Percentiles rank a stretch among this genome's conserved stretches.
These are phyloP conservation scores for Stygiomarasmius scandens DNA, from an alignment of 1,284 basidiomycete species.

Conservation along the genomic window DNA sequence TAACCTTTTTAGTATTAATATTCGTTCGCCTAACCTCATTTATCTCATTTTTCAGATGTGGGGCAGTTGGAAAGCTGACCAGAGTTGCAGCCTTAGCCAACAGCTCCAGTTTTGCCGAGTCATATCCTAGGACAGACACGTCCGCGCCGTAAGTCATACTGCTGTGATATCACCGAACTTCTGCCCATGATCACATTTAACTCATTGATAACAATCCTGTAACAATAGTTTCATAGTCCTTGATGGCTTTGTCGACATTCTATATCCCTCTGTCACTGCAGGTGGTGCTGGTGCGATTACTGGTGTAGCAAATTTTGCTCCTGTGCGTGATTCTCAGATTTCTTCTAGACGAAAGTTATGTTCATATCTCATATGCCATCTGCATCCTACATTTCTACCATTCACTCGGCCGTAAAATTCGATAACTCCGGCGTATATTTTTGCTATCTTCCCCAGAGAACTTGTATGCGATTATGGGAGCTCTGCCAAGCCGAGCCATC, in stretches of 20 bases:
- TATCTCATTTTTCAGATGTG: conserved; percentile 5
- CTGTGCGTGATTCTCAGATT: conserved; percentile 9
- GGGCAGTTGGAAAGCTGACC: conserved; percentile 14
- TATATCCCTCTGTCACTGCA: conserved; percentile 12
- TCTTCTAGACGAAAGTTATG: no score
- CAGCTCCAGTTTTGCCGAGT: conserved; percentile 5
- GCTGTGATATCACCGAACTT: no score
- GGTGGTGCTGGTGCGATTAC: conserved; percentile 13
- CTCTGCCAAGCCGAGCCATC: conserved; percentile 9
- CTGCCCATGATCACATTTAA: no score
- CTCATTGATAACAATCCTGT: neutral
- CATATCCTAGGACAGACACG: conserved; percentile 7
- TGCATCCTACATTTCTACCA: no score
- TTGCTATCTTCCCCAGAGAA: no score
- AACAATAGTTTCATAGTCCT: conserved; percentile 13
- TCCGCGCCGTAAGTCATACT: conserved; percentile 9
- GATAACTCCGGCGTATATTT: no score
- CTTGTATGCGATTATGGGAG: conserved; percentile 9
- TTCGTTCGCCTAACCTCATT: neutral
- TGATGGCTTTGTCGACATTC: conserved; percentile 16
- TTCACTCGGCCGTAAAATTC: no score
- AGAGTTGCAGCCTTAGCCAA: conserved; percentile 6
- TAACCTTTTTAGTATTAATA: neutral
- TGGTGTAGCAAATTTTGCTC: conserved; percentile 13
- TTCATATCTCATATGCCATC: no score